Base-by-base conservation (phyloP, 2,329 filamentous ascomycete species). In the Hypocrella siamensis region DNA sequence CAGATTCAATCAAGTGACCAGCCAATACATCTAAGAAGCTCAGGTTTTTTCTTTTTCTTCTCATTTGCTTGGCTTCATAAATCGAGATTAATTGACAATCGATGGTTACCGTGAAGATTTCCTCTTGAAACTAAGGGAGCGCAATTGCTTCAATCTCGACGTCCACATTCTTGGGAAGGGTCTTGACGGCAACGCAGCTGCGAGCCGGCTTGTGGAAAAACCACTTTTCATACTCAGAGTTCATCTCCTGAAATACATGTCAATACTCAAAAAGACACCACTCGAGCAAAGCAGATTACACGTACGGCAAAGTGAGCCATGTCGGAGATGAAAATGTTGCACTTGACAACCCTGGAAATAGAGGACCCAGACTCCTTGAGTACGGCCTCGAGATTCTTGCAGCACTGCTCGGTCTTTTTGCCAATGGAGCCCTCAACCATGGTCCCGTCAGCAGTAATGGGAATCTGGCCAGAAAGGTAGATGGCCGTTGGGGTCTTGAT, bases 131-230 rank as follows among this genome's bases (percentile, higher is more conserved):
- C n/a, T 56, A 75, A 39, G 75, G 66, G 34, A 79, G 63, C 35
- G 84, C 84, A 62, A 90, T 79, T 52, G 75, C 81, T 67, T 93
- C 84, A 51, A 93, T 90, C 67, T 93, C 85, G 17, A 93, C 75
- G 37, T 84, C 76, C 26, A 85, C 84, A 35, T 76, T 75, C 67
- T 86, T 84, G 38, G 85, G 85, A 41, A 93, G 68, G 45, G 81
- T 75, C 67, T 90, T 86, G 41, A 92, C 86, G 5, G 84, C 84
- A 33, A 93, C 83, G 52, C 84, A 93, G 60, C 78, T 85, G 44
- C 83, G 70, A n/a, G 82, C 79, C 15, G 84, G 84, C 69, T 84
- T 86, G 61, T 83, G 77, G 37, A 67, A 58, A 56, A 88, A 86
- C 67, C 76, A 84, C 58, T 84, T 77, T 55, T 76, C 78, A 55